Evolutionary conservation across 129 eudicot species (phyloP), one percentile per base, ranked within the genome.

Genomic region (Pseudognaphalium luteoalbum): DNA sequence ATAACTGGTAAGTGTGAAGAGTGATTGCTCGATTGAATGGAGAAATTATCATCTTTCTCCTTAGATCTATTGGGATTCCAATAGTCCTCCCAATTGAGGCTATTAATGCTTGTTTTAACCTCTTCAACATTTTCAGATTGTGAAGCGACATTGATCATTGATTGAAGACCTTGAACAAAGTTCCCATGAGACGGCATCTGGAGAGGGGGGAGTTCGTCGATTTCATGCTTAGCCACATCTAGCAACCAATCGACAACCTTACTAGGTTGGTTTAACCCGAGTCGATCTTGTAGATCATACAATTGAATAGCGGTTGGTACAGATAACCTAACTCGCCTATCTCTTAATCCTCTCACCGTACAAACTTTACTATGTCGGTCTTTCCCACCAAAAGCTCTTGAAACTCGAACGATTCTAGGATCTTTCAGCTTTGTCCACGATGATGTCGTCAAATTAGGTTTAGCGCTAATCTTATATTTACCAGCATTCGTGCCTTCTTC

Each of bases 301-400:
- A 92, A 77, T 21, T 92, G 96, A 78, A 92, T 86, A 44, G 98
- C 98, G 1, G 98, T 92, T 21, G 90, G 94, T 16, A 92, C 92
- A 0, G 98, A 92, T n/a, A 92, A 85, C 74, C 98, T 71, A 61
- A 92, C 91, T 9, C 98, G 80, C 9, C 98, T 66, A 77, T 92
- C 98, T 41, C 96, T 86, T 57, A 92, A 76, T n/a, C 98, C 98
- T 75, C 86, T 84, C 70, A 93, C 96, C 0, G 98, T 90, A 78
- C 89, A 90, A 28, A 93, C 98, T 60, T 93, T 93, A 85, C 98
- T 92, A 70, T 92, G 98, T 57, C 98, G 70, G 82, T 92, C 98
- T 80, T 92, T 92, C 16, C 98, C 98, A 42, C 98, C 97, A 44
- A 85, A 90, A 11, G 97, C 91, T 58, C 91, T 79, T 5, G 98